Evolutionary conservation across 2,329 filamentous ascomycete genomes (phyloP), one percentile per base, ranked within the genome.

Genomic region (Decorospora gaudefroyi): DNA sequence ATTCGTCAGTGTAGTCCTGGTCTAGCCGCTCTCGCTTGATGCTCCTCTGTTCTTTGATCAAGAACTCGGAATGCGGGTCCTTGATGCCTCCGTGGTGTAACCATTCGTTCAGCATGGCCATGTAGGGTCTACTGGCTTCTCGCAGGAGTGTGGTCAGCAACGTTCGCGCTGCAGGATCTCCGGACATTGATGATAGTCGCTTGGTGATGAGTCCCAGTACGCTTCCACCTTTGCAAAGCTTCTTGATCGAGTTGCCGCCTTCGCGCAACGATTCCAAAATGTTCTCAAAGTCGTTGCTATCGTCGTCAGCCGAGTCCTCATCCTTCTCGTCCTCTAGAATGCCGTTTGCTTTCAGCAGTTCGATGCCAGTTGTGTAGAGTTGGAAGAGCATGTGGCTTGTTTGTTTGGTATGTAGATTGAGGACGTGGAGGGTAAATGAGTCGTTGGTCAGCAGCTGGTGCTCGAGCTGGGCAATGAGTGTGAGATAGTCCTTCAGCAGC

Each of bases 101-200:
- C 93, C 93, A 99, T 69, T 97, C 92, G 63, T 99, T 99, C 49
- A 99, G 76, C 93, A 99, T 99, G 28, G 82, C 81, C 91, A 97
- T 96, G 67, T 99, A 99, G 0, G 93, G 93, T 42, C 87, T 83
- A 62, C 91, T 96, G 1, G 92, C 87, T 69, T 97, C 92, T 42
- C 89, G 81, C 28, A 99, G 72, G 18, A 99, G 73, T 3, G 85
- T 86, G 8, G 89, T 93, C 8, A 99, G 78, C 13, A 99, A 73
- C 16, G 85, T 82, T 51, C 89, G 83, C 13, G 93, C 91, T 0
- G 90, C 87, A 3, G 93, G 93, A 65, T 99, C 93, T 31, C 93
- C 93, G 1, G 92, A 93, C 83, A 96, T 92, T 10, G 87, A 85
- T 56, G 93, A 87, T 6, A 97, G 75, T 36, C 92, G 81, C 63